Evolutionary conservation across 2,329 filamentous ascomycete species (phyloP), one percentile per base, ranked within the genome.

Genomic region (Penicillium janthinellum): DNA sequence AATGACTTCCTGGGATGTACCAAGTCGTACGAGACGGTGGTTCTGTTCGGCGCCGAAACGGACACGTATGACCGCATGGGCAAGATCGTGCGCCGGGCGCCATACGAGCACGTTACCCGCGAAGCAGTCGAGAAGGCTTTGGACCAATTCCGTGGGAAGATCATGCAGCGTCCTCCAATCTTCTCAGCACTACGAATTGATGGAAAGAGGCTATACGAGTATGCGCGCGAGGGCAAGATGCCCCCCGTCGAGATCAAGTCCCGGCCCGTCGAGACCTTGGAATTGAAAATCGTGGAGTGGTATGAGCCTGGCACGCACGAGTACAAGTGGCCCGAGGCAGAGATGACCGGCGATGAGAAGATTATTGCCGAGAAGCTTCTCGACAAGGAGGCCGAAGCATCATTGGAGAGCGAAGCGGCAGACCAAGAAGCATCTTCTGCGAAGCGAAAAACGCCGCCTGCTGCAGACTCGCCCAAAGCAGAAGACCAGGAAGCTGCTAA

Each of bases 181-280:
- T 99, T 93, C 77, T 96, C 92, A 34, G 95, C 95, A 10, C 82
- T 98, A 62, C 93, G 94, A 75, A 91, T 97, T 76, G 86, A 97
- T 67, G 95, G 95, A 2, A 97, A 97, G 81, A 90, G 91, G 37
- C 83, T 97, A 51, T 99, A 99, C 74, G 93, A 99, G 78, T 98
- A 98, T 76, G 95, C 95, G 20, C 85, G 95, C 51, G 91, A 93
- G 74, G 95, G 95, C 15, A 92, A 90, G 71, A 86, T 91, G 38
- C 88, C 96, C 15, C 95, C 95, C 0, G 83, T 89, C 57, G 90
- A 96, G 74, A 95, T 99, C 60, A 83, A 92, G 73, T 86, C 90
- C 56, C 82, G 94, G 58, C 85, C 90, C 1, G 91, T 98, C 41
- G 87, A 91, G 54, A 91, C 96, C 0, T 77, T 84, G 49, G 85